Evolutionary conservation across 1,284 basidiomycete genomes (phyloP), one percentile per base, ranked within the genome.

Genomic region (Trichosporon inkin): DNA sequence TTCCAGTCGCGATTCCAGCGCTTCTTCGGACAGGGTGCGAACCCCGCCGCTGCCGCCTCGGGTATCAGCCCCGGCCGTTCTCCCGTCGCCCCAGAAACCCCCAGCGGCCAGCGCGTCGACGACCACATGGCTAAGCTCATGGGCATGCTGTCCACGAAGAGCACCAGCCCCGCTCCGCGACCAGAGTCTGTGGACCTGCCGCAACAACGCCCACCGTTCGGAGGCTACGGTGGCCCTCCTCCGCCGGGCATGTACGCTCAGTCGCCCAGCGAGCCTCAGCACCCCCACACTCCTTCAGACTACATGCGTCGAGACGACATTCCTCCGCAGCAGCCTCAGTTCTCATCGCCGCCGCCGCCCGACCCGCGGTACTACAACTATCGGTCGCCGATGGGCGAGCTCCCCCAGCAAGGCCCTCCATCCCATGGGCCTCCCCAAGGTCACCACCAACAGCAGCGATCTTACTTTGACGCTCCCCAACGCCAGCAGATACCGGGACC

Each of bases 1-100:
- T 73, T 72, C 62, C 61, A 64, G 24, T 72, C 70, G 57, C 69
- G 75, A 0, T 77, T 77, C 64, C 72, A 74, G 57, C 64, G 65
- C 32, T 76, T 75, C 66, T 77, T 77, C 56, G 67, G 65, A 24
- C 32, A 54, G 2, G 14, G 44, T 36, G 19, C 41, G 38, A 22
- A 44, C 55, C 22, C 49, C 20, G 28, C 54, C 32, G 16, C 41
- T 52, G 17, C 24, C 53, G 39, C 47, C 55, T 14, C 53, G 6
- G 36, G 53, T 24, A 55, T 32, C 53, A 34, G 38, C 16, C 37
- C 24, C 28, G 36, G 53, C 10, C 53, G 24, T 20, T 19, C 24
- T 17, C 17, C 57, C 52, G 36, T 44, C 16, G 51, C 40, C 24
- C 22, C 34, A 13, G 28, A 57, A 38, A 10, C 59, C 10, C 32